Conservation (phyloP, 805 yeast genomes). For the Barnettozyma siamensis region DNA sequence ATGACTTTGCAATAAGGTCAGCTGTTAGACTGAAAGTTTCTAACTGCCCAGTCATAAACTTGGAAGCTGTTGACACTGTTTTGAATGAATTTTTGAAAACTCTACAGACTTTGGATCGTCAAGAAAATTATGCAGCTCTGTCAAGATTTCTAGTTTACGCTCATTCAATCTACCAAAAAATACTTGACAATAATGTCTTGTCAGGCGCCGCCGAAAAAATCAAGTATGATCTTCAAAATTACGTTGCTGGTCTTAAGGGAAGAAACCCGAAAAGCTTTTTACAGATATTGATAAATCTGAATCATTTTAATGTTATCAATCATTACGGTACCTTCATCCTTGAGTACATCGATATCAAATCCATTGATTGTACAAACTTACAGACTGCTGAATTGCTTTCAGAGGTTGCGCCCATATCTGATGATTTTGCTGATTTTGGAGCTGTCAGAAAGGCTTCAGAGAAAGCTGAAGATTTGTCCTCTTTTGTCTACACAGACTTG, state of each 20-base stretch:
- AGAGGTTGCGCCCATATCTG: background rate
- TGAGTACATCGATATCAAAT: conserved; percentile 11
- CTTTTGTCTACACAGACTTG: conserved; percentile 9
- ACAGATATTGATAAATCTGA: background rate
- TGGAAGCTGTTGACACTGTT: background rate
- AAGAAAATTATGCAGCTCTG: background rate
- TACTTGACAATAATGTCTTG: conserved; percentile 7
- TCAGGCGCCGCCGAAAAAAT: conserved; percentile 15
- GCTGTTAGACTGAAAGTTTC: background rate
- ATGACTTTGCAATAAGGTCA: background rate
- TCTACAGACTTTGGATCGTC: conserved; percentile 5
- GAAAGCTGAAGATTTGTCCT: background rate
- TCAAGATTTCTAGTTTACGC: conserved; percentile 10
- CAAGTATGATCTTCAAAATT: conserved; percentile 14
- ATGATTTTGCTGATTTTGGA: conserved; percentile 22
- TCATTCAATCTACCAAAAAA: conserved; percentile 12
- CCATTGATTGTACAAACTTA: background rate
- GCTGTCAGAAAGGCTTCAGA: conserved; percentile 16
- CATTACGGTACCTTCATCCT: conserved; percentile 16
- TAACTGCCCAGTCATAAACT: background rate
- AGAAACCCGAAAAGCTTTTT: background rate
- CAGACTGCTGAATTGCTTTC: conserved; percentile 1
- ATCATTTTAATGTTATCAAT: conserved; percentile 4
- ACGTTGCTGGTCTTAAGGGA: conserved; percentile 8
- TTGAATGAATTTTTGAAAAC: conserved; percentile 6